These are phyloP conservation scores for Tephrocybe rancida DNA, from an alignment of 768 basidiomycete species.

Conservation along the genomic window DNA sequence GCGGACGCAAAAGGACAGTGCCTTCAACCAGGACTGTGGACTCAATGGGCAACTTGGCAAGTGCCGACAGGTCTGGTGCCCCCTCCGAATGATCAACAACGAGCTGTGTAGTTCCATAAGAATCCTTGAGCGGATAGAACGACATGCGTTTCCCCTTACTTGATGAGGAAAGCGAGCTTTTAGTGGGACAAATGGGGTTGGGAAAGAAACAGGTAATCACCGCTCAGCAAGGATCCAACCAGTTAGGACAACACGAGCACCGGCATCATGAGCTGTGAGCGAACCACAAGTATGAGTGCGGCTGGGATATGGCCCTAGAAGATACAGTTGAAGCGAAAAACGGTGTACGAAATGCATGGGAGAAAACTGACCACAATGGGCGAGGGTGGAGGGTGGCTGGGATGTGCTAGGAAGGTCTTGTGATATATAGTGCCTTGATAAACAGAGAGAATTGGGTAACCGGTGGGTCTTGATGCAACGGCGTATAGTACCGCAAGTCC, in stretches of 20 bases:
- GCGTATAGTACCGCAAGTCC: slow-evolving; percentile 4
- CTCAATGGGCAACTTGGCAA: slow-evolving; percentile 72
- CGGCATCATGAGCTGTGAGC: slow-evolving; percentile 53
- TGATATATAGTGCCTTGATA: slow-evolving; percentile 22
- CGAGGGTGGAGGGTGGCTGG: slow-evolving; percentile 12
- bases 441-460: slow-evolving; percentile 4
- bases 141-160: slow-evolving; percentile 76
- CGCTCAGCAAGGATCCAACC: slow-evolving; percentile 86
- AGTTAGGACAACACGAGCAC: slow-evolving; percentile 64
- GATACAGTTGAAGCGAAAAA: slow-evolving; percentile 21
- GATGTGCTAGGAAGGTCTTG: slow-evolving; percentile 17
- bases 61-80: slow-evolving; percentile 34
- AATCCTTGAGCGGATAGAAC: slow-evolving; percentile 87
- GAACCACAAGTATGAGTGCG: slow-evolving; percentile 69
- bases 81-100: slow-evolving; percentile 53
- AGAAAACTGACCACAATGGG: slow-evolving; percentile 40
- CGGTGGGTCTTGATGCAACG: slow-evolving; percentile 8
- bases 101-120: slow-evolving; percentile 78
- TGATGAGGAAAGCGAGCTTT: slow-evolving; percentile 36
- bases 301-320: slow-evolving; percentile 55
- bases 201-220: slow-evolving; percentile 47
- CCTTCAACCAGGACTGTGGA: slow-evolving; percentile 81
- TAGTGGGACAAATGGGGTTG: slow-evolving; percentile 32
- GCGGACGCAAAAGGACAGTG: slow-evolving; percentile 64
- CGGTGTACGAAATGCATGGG: slow-evolving; percentile 14